These are phyloP conservation scores for Colletotrichum plurivorum DNA, from an alignment of 2,329 filamentous ascomycete genomes.

Conservation along the genomic window DNA sequence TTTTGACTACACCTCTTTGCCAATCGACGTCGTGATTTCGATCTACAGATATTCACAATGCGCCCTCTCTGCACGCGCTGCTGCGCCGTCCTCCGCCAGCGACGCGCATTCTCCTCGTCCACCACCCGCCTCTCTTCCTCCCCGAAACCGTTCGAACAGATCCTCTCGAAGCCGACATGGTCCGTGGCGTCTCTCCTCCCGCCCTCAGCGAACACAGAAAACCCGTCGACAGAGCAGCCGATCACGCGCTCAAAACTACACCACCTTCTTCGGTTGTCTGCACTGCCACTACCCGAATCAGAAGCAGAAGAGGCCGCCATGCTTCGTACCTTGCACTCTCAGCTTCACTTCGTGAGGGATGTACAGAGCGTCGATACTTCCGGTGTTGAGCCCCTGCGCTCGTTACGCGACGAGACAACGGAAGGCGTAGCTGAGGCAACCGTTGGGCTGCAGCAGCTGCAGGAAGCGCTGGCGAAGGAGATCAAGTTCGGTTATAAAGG, in stretches of 20 bases:
- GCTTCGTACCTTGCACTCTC: conserved; percentile 81
- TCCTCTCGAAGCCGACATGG: conserved; percentile 83
- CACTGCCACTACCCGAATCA: conserved; percentile 80
- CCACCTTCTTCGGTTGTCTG: conserved; percentile 90
- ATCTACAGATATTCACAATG: not conserved
- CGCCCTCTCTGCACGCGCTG: conserved; percentile 27
- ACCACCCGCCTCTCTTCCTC: conserved; percentile 1
- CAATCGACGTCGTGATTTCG: not conserved
- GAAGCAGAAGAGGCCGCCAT: conserved; percentile 76
- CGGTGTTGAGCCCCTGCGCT: conserved; percentile 79
- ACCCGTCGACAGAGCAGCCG: conserved; percentile 50
- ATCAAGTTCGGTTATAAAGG: conserved; percentile 69
- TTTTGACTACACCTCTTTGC: conserved; percentile 14
- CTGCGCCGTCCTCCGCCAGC: conserved; percentile 20
- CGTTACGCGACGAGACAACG: conserved; percentile 84
- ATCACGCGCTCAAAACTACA: conserved; percentile 79
- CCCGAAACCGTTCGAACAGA: conserved; percentile 49
- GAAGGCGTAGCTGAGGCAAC: conserved; percentile 68
- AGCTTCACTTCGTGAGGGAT: conserved; percentile 91
- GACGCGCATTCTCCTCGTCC: conserved; percentile 37
- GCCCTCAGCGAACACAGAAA: conserved; percentile 44
- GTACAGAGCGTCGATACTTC: conserved; percentile 85
- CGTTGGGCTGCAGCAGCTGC: conserved; percentile 71
- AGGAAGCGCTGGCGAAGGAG: conserved; percentile 71
- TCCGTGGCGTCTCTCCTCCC: conserved; percentile 84